phyloP scores from a whole-genome alignment of 2,329 filamentous ascomycete species.

The Fusarium nisikadoi region DNA sequence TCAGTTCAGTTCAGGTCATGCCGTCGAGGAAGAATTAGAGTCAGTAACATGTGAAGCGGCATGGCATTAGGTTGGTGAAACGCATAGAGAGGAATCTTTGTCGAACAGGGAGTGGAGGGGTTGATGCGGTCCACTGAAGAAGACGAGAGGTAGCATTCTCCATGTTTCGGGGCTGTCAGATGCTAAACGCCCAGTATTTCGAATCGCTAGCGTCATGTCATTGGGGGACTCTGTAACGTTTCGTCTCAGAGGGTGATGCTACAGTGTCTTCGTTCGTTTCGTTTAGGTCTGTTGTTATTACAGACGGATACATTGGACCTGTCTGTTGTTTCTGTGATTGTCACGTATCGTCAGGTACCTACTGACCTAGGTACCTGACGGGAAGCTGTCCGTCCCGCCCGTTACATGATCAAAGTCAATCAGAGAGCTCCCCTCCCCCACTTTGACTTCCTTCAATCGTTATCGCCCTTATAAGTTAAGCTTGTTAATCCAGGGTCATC shows the following conservation, averaged over 20 bases:
- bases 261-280: slow-evolving; percentile 31
- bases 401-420: slow-evolving; percentile 20
- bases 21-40: background rate
- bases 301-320: background rate
- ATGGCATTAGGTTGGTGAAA: slow-evolving; percentile 13
- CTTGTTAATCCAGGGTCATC: slow-evolving; percentile 15
- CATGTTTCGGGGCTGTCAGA: slow-evolving; percentile 25
- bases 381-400: slow-evolving; percentile 29
- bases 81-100: slow-evolving; percentile 14
- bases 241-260: slow-evolving; percentile 17
- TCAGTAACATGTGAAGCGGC: background rate
- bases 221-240: slow-evolving; percentile 11
- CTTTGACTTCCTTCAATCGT: slow-evolving; percentile 8
- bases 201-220: slow-evolving; percentile 25
- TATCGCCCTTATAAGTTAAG: slow-evolving; percentile 12
- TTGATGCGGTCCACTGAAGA: background rate
- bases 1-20: slow-evolving; percentile 4
- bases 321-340: background rate
- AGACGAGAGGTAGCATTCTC: slow-evolving; percentile 4
- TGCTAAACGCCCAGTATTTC: slow-evolving; percentile 7
- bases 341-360: background rate
- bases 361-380: background rate
- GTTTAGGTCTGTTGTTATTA: background rate
- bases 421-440: slow-evolving; percentile 8
- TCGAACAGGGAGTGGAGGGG: background rate